Percentiles rank a stretch among this genome's conserved stretches.
phyloP scores from a whole-genome alignment of 495 filamentous ascomycete genomes.

The Penicillium herquei region DNA sequence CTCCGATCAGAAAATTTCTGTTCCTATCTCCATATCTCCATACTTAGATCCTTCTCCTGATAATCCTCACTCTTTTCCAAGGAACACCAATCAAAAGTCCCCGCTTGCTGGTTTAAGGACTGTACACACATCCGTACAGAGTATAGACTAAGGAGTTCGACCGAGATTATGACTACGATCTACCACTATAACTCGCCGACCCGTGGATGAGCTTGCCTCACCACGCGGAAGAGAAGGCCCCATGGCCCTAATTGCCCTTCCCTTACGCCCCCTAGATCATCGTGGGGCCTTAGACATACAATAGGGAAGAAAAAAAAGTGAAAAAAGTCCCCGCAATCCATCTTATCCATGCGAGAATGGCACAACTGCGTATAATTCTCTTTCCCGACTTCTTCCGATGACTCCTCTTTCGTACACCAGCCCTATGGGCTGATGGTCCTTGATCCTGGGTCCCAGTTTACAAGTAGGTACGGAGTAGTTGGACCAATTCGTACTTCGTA shows the following conservation, averaged over 20 bases:
- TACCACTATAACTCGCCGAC: slow-evolving; percentile 1
- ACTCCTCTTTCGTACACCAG: slow-evolving; percentile 1
- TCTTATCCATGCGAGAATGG: slow-evolving; percentile 12
- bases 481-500: slow-evolving; percentile 6
- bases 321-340: slow-evolving; percentile 23
- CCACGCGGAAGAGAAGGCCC: background rate
- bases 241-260: slow-evolving; percentile 4
- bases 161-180: background rate
- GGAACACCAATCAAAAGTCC: background rate
- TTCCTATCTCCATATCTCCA: background rate
- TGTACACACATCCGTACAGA: background rate
- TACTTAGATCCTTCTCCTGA: background rate
- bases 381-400: slow-evolving; percentile 25
- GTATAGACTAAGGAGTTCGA: background rate
- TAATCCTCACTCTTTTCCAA: background rate
- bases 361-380: slow-evolving; percentile 6
- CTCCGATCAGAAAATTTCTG: slow-evolving; percentile 16
- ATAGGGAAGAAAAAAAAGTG: slow-evolving; percentile 4
- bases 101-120: background rate
- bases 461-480: no score
- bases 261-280: slow-evolving; percentile 19
- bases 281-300: slow-evolving; percentile 11
- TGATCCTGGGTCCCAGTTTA: background rate
- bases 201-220: slow-evolving; percentile 6
- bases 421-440: slow-evolving; percentile 13